Conservation (phyloP, 345 rosid species). For the Eucalyptus cladocalyx region DNA sequence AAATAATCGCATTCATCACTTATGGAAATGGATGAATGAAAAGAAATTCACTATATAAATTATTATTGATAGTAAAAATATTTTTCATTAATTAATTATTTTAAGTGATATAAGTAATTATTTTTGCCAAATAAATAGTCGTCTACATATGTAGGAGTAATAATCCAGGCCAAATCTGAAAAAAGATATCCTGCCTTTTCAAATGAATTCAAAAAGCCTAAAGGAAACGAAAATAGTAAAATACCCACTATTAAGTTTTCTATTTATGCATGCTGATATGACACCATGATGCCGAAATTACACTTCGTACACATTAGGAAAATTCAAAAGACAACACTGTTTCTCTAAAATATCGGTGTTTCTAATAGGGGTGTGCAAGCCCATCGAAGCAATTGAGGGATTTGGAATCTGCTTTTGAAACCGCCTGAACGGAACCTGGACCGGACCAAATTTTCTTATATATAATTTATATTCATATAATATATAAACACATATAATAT, state of each 20-base stretch:
- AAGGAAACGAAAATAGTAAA: not conserved
- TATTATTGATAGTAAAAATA: too few relatives aligned
- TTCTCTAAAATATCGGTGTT: not conserved
- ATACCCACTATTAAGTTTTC: not conserved
- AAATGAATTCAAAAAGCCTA: not conserved
- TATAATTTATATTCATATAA: too few relatives aligned
- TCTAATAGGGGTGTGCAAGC: too few relatives aligned
- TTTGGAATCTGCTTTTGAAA: too few relatives aligned
- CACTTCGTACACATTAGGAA: not conserved
- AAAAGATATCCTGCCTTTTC: rapidly evolving
- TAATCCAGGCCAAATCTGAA: not conserved
- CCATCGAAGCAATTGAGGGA: too few relatives aligned
- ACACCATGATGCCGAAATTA: not conserved
- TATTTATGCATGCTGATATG: not conserved
- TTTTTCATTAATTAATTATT: rapidly evolving
- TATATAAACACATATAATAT: too few relatives aligned
- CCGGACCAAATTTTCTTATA: too few relatives aligned
- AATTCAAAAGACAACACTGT: not conserved
- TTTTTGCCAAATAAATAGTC: too few relatives aligned
- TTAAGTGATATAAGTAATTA: too few relatives aligned
- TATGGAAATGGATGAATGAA: rapidly evolving
- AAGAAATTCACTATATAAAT: too few relatives aligned
- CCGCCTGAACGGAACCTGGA: too few relatives aligned
- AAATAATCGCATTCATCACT: too few relatives aligned
- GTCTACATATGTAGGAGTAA: not conserved